These are phyloP conservation scores for Pichiaceae sp. DNA, from an alignment of 1,139 yeast species.

Conservation along the genomic window DNA sequence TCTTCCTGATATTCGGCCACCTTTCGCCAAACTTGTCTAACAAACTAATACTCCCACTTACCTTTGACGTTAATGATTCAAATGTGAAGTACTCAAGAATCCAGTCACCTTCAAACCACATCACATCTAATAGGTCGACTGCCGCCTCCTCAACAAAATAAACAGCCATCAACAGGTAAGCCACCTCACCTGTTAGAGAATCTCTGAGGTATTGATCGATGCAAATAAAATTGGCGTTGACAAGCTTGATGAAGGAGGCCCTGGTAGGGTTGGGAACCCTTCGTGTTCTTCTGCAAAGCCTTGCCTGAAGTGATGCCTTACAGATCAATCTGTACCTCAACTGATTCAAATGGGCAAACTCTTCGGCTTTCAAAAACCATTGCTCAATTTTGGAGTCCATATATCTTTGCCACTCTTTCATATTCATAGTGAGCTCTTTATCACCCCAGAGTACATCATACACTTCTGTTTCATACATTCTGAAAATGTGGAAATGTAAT, in stretches of 20 bases:
- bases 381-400: conserved; percentile 12
- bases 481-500: conserved; percentile 12
- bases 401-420: conserved; percentile 10
- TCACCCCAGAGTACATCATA: conserved; percentile 14
- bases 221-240: conserved; percentile 8
- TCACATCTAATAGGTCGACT: conserved; percentile 11
- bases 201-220: conserved; percentile 16
- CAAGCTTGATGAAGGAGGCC: conserved; percentile 9
- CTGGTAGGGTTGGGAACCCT: conserved; percentile 10
- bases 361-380: conserved; percentile 16
- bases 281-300: conserved; percentile 15
- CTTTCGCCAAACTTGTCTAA: conserved; percentile 10
- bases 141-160: conserved; percentile 13
- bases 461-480: conserved; percentile 14
- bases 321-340: conserved; percentile 14
- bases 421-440: conserved; percentile 6
- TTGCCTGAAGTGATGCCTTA: conserved; percentile 12
- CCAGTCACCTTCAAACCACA: conserved; percentile 16
- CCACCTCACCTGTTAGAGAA: conserved; percentile 11
- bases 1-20: conserved; percentile 15
- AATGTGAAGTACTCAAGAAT: conserved; percentile 9
- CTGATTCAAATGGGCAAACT: conserved; percentile 16
- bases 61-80: conserved; percentile 10
- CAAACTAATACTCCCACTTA: conserved; percentile 7
- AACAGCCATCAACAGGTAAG: conserved; percentile 14